Conservation (phyloP, 257 asterid genomes). For the Eustoma russellianum region DNA sequence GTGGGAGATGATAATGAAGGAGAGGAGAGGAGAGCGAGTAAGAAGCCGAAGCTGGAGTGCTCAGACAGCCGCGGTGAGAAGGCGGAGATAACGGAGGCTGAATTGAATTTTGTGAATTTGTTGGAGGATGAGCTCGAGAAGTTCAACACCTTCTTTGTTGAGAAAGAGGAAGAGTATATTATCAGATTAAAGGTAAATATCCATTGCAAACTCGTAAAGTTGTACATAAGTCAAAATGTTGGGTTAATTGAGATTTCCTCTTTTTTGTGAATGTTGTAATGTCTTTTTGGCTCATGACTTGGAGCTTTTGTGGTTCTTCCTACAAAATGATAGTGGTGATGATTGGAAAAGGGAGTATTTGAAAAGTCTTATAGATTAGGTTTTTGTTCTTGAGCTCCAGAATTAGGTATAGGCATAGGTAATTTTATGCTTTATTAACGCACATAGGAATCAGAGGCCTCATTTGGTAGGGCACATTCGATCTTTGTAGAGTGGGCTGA, state of each 20-base stretch:
- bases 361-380: too few species aligned
- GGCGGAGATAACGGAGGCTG: slow-evolving; percentile 53
- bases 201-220: not conserved
- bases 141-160: slow-evolving; percentile 74
- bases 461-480: too few species aligned
- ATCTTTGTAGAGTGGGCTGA: too few species aligned
- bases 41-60: slow-evolving; percentile 39
- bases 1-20: slow-evolving; percentile 9
- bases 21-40: slow-evolving; percentile 25
- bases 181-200: slow-evolving; percentile 61
- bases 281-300: too few species aligned
- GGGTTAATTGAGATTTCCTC: too few species aligned
- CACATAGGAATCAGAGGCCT: too few species aligned
- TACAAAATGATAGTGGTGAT: too few species aligned
- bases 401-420: too few species aligned
- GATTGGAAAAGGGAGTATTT: too few species aligned
- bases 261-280: not conserved
- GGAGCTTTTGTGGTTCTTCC: too few species aligned
- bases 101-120: slow-evolving; percentile 55
- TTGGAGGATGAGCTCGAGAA: slow-evolving; percentile 93
- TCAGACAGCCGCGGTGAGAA: slow-evolving; percentile 3
- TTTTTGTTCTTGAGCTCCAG: too few species aligned
- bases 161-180: slow-evolving; percentile 84
- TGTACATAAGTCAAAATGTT: not conserved
- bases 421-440: too few species aligned